Evolutionary conservation across 2,329 filamentous ascomycete species (phyloP), one percentile per base, ranked within the genome.

Genomic region (Cladobotryum mycophilum): DNA sequence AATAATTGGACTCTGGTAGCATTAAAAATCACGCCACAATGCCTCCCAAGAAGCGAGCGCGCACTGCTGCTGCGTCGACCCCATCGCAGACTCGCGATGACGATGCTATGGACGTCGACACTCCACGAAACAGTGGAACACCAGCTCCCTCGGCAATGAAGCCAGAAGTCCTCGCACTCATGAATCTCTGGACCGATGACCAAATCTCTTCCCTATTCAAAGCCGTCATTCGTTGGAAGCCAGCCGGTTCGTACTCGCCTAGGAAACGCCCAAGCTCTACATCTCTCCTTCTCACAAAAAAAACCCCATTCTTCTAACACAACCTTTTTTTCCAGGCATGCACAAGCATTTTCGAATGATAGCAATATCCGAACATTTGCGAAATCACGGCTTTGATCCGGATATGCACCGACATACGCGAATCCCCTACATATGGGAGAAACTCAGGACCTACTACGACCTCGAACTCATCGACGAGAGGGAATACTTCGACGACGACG

Each of bases 321-420:
- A 11, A 30, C 25, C 25, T 30, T 30, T 30, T 30, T 51, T 54
- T 12, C 53, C 58, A 41, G 88, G 90, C 54, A 88, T 96, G 78
- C 90, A 96, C 72, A 95, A 92, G 66, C 89, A 96, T 68, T 95
- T 96, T 65, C 85, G 89, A 53, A 91, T 96, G 78, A 83, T 96
- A 56, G 84, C 89, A 8, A 89, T 96, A 52, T 86, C 86, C 41
- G 84, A 91, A 59, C 82, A 89, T 59, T 73, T 95, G 54, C 82
- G 85, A 57, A 89, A 87, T 59, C 87, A 91, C 67, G 89, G 89
- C 61, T 86, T 88, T 64, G 79, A 90, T 67, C 80, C 85, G 47
- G 76, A 86, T 61, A 60, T 81, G 57, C 74, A 82, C 59, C 79
- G 80, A 14, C 93, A 99, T 71, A 96, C 89, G 38, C 85, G 86